These are phyloP conservation scores for Capronia coronata DNA, from an alignment of 2,329 filamentous ascomycete species.

Conservation along the genomic window DNA sequence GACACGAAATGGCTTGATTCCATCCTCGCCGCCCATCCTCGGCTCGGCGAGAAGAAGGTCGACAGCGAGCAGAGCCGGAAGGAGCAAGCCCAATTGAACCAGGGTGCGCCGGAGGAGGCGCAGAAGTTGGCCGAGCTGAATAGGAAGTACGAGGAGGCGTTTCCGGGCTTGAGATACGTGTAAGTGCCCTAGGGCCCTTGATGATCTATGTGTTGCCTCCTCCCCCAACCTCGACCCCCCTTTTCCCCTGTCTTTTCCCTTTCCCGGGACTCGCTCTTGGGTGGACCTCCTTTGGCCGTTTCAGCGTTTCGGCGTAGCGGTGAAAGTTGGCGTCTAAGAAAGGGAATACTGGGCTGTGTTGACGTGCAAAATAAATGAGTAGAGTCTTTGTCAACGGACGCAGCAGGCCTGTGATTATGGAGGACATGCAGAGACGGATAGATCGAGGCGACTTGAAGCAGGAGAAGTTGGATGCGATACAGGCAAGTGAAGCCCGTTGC, in stretches of 20 bases:
- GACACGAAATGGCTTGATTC: constrained; percentile 56
- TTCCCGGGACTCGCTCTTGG: too few species aligned
- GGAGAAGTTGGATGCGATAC: constrained; percentile 68
- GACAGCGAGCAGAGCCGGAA: constrained; percentile 73
- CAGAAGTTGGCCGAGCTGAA: constrained; percentile 60
- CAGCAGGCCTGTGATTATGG: constrained; percentile 65
- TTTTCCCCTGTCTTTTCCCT: background rate
- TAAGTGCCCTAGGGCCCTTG: too few species aligned
- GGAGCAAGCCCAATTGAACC: constrained; percentile 72
- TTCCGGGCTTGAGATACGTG: constrained; percentile 79
- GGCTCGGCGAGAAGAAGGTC: constrained; percentile 72
- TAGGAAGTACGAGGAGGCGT: constrained; percentile 67
- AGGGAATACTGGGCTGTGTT: background rate
- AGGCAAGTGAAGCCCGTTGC: constrained; percentile 60
- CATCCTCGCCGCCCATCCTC: constrained; percentile 75
- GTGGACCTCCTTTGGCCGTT: too few species aligned
- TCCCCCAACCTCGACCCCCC: background rate
- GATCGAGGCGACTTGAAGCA: constrained; percentile 56
- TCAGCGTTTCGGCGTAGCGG: too few species aligned
- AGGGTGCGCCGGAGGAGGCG: constrained; percentile 45
- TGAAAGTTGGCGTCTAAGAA: too few species aligned
- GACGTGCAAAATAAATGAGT: constrained; percentile 4
- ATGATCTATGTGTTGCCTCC: background rate
- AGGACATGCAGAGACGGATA: constrained; percentile 72
- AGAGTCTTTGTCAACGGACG: constrained; percentile 84